These are phyloP conservation scores for Trifolium repens DNA, from an alignment of 306 rosid genomes.

Conservation along the genomic window DNA sequence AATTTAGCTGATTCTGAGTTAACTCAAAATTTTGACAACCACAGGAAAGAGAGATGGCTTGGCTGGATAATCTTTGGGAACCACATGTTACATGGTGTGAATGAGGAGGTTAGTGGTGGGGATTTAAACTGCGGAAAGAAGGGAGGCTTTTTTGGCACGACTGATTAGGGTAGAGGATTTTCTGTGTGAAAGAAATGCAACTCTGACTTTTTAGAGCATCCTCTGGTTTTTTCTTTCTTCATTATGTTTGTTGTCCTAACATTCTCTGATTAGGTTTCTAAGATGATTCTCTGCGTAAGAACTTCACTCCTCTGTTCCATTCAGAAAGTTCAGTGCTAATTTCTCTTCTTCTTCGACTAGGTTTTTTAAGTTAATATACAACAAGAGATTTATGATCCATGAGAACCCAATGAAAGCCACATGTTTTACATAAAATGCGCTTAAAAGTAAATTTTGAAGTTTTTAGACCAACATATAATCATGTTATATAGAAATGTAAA, in stretches of 20 bases:
- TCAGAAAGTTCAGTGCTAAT: background rate
- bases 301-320: background rate
- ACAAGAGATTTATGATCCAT: background rate
- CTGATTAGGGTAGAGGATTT: background rate
- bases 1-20: background rate
- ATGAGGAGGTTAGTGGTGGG: background rate
- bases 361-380: background rate
- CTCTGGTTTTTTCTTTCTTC: background rate
- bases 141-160: background rate
- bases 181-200: background rate
- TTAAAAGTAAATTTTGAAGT: constrained; percentile 17
- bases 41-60: background rate
- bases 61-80: constrained; percentile 1
- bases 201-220: constrained; percentile 1
- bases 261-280: background rate
- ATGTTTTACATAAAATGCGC: constrained; percentile 19
- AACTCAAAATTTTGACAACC: background rate
- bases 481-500: constrained; percentile 24
- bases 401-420: constrained; percentile 26
- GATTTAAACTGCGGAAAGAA: background rate
- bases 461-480: background rate
- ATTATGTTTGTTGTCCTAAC: background rate
- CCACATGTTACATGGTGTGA: background rate
- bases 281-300: background rate
- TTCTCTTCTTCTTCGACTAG: background rate